Percentiles rank a stretch among this genome's conserved stretches.
phyloP scores from a whole-genome alignment of 169 alveolate genomes.

The Plasmodium ovale region DNA sequence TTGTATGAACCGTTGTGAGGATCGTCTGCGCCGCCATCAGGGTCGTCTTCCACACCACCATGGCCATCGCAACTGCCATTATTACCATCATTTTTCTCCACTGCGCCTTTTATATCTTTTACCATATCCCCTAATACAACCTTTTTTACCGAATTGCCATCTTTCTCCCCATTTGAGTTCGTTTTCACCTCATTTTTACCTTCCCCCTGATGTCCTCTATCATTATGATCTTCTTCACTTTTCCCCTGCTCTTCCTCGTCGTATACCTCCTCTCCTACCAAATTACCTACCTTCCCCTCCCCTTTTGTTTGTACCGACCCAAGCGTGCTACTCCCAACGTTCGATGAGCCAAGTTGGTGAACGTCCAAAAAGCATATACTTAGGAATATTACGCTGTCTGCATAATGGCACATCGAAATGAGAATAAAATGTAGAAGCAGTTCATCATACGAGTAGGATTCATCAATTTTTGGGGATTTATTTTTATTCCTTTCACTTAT shows the following conservation, averaged over 20 bases:
- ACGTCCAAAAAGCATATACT: slow-evolving; percentile 24
- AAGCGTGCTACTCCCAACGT: neutral
- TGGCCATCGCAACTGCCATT: no score
- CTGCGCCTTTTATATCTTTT: neutral
- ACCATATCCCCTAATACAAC: neutral
- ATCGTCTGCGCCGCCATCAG: no score
- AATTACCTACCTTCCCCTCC: neutral
- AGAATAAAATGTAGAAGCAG: slow-evolving; percentile 42
- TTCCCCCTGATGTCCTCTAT: neutral
- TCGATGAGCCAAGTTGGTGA: neutral
- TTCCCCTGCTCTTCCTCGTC: neutral
- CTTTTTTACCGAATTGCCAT: neutral
- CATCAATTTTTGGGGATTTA: neutral
- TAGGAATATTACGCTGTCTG: slow-evolving; percentile 40
- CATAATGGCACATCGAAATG: slow-evolving; percentile 42
- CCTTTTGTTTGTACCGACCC: neutral
- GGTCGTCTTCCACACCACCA: no score
- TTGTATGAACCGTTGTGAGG: no score
- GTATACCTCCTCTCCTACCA: neutral
- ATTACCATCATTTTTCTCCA: neutral
- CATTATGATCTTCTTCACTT: neutral
- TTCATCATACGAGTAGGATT: slow-evolving; percentile 2
- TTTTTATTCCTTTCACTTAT: neutral
- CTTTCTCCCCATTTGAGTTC: no score
- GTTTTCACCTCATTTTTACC: no score